phyloP scores from a whole-genome alignment of 495 filamentous ascomycete species.

The Pyronema domesticum region DNA sequence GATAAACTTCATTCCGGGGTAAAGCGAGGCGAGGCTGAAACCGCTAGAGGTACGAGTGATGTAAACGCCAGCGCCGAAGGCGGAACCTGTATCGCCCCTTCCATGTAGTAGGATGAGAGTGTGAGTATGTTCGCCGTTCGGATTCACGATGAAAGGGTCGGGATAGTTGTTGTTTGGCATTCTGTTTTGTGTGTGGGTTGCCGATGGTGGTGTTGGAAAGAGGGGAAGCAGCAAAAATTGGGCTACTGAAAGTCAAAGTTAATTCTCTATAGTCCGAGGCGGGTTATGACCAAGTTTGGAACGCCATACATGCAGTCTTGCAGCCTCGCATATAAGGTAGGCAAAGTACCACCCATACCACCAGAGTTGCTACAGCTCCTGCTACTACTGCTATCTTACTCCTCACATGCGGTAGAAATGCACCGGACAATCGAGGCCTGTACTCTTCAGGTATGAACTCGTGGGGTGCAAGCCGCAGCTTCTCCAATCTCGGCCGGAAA shows the following conservation, averaged over 20 bases:
- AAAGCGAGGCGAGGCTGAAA: constrained; percentile 10
- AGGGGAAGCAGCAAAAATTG: not conserved
- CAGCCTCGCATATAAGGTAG: not conserved
- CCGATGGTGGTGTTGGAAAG: not conserved
- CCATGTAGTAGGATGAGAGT: constrained; percentile 41
- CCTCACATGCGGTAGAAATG: no score
- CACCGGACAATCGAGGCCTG: not conserved
- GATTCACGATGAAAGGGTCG: constrained; percentile 18
- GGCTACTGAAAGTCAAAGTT: not conserved
- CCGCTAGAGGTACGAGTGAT: constrained; percentile 16
- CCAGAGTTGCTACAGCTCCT: not conserved
- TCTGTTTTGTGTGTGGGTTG: not conserved
- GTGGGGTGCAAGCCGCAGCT: not conserved
- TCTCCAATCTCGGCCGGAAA: not conserved
- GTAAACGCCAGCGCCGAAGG: constrained; percentile 34
- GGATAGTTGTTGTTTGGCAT: not conserved
- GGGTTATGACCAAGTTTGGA: not conserved
- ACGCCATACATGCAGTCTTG: not conserved
- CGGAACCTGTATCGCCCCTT: constrained; percentile 31
- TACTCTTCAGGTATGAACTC: not conserved
- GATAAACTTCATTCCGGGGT: constrained; percentile 21
- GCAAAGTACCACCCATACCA: not conserved
- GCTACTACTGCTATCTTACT: no score
- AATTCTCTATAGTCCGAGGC: not conserved
- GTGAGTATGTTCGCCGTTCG: constrained; percentile 28